Percentiles rank a stretch among this genome's conserved stretches.
Conservation (phyloP, 1,284 basidiomycete species). For the Malassezia restricta region DNA sequence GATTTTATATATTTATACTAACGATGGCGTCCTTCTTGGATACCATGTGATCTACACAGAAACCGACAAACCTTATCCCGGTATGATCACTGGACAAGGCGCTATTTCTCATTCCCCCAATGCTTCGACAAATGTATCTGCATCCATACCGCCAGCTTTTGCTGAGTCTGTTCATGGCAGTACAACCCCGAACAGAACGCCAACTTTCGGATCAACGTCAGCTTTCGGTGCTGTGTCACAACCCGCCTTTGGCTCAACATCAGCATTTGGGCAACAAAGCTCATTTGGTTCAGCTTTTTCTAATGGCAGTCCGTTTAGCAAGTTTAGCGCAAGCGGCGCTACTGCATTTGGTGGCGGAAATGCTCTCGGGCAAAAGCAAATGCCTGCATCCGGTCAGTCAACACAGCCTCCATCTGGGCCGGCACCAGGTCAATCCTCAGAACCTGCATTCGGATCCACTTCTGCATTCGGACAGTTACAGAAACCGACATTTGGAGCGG, state of each 20-base stretch:
- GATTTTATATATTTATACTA: slow-evolving; percentile 63
- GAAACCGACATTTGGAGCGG: neutral
- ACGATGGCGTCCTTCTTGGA: slow-evolving; percentile 64
- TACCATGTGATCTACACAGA: slow-evolving; percentile 61
- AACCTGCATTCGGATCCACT: neutral
- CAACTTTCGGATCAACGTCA: slow-evolving; percentile 19
- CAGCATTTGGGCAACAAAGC: slow-evolving; percentile 8
- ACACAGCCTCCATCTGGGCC: slow-evolving; percentile 45
- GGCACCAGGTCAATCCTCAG: neutral
- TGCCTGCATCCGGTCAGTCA: neutral
- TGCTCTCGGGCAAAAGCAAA: no score
- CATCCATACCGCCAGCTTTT: slow-evolving; percentile 18
- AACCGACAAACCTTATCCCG: slow-evolving; percentile 47
- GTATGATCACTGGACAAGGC: slow-evolving; percentile 37
- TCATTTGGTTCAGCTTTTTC: neutral
- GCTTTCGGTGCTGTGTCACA: slow-evolving; percentile 20
- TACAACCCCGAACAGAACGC: neutral
- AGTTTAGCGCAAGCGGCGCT: slow-evolving; percentile 16
- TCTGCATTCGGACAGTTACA: neutral
- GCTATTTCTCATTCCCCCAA: neutral
- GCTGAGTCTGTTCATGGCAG: slow-evolving; percentile 24
- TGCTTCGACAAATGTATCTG: neutral
- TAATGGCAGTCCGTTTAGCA: neutral
- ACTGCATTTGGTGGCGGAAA: slow-evolving; percentile 42
- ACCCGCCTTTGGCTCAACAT: slow-evolving; percentile 20